These are phyloP conservation scores for Teratosphaeria zuluensis DNA, from an alignment of 2,329 filamentous ascomycete genomes.

Conservation along the genomic window DNA sequence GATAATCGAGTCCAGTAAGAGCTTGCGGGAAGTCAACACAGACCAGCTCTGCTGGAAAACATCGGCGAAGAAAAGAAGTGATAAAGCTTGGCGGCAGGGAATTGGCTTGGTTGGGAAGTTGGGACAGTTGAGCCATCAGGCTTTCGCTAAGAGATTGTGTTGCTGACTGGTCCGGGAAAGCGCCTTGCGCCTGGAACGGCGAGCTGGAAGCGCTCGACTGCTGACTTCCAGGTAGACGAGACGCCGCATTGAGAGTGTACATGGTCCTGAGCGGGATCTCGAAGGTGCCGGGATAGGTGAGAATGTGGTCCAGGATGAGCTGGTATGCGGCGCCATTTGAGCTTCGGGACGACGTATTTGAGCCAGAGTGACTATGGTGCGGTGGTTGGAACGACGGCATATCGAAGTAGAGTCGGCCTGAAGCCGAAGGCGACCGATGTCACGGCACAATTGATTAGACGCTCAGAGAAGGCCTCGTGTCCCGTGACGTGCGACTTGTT, in stretches of 20 bases:
- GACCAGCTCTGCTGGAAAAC: slow-evolving; percentile 47
- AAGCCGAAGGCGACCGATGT: background rate
- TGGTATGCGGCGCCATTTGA: slow-evolving; percentile 35
- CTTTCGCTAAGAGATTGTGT: slow-evolving; percentile 41
- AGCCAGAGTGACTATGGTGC: slow-evolving; percentile 15
- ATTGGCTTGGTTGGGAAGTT: slow-evolving; percentile 49
- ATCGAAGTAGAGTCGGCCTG: background rate
- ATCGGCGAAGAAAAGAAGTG: slow-evolving; percentile 50
- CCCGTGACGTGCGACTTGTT: background rate
- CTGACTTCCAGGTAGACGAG: slow-evolving; percentile 28
- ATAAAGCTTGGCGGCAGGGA: slow-evolving; percentile 55
- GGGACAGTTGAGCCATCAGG: slow-evolving; percentile 48
- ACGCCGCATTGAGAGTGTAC: slow-evolving; percentile 56
- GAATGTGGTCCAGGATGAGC: slow-evolving; percentile 48
- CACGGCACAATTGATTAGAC: background rate
- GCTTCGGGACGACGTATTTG: slow-evolving; percentile 15
- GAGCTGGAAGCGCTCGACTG: slow-evolving; percentile 27
- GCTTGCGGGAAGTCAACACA: slow-evolving; percentile 57
- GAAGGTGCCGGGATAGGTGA: slow-evolving; percentile 53
- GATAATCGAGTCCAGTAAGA: slow-evolving; percentile 55
- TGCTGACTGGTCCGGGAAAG: slow-evolving; percentile 15
- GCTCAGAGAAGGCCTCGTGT: background rate
- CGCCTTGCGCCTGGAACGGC: slow-evolving; percentile 27
- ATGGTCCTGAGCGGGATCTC: slow-evolving; percentile 59
- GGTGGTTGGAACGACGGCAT: slow-evolving; percentile 5